Evolutionary conservation across 352 stramenopile species (phyloP).

Genomic region (Pythium monospermum): DNA sequence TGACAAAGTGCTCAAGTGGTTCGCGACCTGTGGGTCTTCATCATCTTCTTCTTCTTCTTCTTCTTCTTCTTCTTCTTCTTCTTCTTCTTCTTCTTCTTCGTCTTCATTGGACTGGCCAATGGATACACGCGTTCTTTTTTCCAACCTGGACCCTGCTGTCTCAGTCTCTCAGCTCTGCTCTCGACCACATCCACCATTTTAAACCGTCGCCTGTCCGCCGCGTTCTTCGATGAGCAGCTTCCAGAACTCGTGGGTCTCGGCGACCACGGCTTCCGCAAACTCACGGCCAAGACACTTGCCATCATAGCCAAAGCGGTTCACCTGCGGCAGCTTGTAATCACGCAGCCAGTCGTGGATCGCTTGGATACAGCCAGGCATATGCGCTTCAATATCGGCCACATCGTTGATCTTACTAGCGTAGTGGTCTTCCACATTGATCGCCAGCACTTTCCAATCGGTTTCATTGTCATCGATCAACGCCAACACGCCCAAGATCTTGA

Average conservation of each 20-base stretch:
- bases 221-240: conserved; percentile 86
- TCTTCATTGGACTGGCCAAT: too few species aligned
- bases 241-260: conserved; percentile 88
- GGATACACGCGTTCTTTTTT: too few species aligned
- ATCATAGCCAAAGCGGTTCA: conserved; percentile 99
- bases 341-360: conserved; percentile 97
- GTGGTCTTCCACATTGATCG: conserved; percentile 95
- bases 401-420: conserved; percentile 97
- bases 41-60: too few species aligned
- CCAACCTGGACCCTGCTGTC: too few species aligned
- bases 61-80: too few species aligned
- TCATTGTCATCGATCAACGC: conserved; percentile 99
- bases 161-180: too few species aligned
- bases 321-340: conserved; percentile 99
- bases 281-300: conserved; percentile 93
- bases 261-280: conserved; percentile 84
- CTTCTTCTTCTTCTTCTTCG: too few species aligned
- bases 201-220: conserved; percentile 76
- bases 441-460: conserved; percentile 99
- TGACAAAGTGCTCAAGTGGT: too few species aligned
- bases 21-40: too few species aligned
- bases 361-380: conserved; percentile 91
- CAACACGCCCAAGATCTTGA: conserved; percentile 98
- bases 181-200: conserved; percentile 9
- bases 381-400: conserved; percentile 94